Evolutionary conservation across 768 basidiomycete genomes (phyloP).

Genomic region (Boletus rubroflammeus): DNA sequence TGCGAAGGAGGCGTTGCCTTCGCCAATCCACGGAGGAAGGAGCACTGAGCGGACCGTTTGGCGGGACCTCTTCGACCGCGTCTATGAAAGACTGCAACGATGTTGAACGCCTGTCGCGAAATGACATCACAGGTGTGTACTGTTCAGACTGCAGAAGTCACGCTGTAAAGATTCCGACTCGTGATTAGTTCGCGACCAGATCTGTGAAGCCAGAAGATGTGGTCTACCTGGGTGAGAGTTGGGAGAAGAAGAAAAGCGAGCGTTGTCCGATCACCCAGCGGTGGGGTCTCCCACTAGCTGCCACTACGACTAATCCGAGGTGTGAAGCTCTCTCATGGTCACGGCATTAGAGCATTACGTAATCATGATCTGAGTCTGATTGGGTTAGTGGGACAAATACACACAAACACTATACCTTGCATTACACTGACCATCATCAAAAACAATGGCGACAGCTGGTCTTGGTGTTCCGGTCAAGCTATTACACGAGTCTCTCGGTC

Average conservation of each 20-base stretch:
- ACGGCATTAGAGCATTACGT: no score
- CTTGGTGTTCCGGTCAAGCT: constrained; percentile 96
- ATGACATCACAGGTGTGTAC: constrained; percentile 13
- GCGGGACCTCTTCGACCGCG: constrained; percentile 9
- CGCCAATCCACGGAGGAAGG: constrained; percentile 61
- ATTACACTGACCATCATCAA: constrained; percentile 7
- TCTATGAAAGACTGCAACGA: constrained; percentile 19
- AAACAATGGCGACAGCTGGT: constrained; percentile 46
- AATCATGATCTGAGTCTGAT: background rate
- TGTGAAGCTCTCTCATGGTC: no score
- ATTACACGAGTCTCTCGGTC: constrained; percentile 93
- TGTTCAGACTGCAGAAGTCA: background rate
- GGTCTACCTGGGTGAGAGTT: background rate
- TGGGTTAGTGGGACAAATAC: constrained; percentile 12
- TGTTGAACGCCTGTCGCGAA: constrained; percentile 15
- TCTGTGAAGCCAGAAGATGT: background rate
- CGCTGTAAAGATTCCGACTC: background rate
- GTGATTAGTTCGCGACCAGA: background rate
- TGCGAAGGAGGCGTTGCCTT: constrained; percentile 54
- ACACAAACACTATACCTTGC: constrained; percentile 14
- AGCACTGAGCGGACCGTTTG: constrained; percentile 39
- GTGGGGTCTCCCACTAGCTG: background rate
- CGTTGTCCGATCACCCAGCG: background rate
- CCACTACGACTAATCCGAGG: background rate
- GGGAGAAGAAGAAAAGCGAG: background rate